Conservation (phyloP, 2,329 filamentous ascomycete species). For the Trichoderma sp. region DNA sequence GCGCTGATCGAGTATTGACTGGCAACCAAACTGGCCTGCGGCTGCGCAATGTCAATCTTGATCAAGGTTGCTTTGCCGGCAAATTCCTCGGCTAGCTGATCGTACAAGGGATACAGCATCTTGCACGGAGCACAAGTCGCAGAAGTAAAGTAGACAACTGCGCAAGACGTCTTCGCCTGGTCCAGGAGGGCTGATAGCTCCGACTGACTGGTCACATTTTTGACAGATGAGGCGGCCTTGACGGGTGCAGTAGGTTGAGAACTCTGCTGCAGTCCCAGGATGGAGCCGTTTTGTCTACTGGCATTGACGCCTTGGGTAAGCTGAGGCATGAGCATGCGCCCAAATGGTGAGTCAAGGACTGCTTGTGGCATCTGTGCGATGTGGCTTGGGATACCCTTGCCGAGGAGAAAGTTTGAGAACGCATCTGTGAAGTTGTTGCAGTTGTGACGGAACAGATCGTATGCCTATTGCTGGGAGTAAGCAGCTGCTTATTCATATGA, state of each 20-base stretch:
- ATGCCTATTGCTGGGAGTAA: slow-evolving; percentile 55
- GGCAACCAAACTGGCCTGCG: slow-evolving; percentile 61
- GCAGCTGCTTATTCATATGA: no score
- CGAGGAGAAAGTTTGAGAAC: slow-evolving; percentile 83
- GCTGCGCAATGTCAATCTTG: slow-evolving; percentile 75
- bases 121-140: slow-evolving; percentile 84
- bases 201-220: slow-evolving; percentile 51
- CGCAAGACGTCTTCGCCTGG: slow-evolving; percentile 65
- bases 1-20: slow-evolving; percentile 66
- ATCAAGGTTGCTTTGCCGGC: slow-evolving; percentile 68
- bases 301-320: slow-evolving; percentile 51
- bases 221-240: slow-evolving; percentile 44
- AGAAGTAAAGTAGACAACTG: slow-evolving; percentile 89
- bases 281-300: slow-evolving; percentile 50
- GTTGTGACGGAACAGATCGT: slow-evolving; percentile 87
- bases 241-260: slow-evolving; percentile 26
- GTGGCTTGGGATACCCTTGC: slow-evolving; percentile 81
- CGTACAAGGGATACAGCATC: slow-evolving; percentile 75
- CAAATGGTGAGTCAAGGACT: slow-evolving; percentile 82
- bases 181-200: slow-evolving; percentile 40
- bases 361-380: slow-evolving; percentile 82
- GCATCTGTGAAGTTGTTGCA: slow-evolving; percentile 98
- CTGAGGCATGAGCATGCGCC: slow-evolving; percentile 81
- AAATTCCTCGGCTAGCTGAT: slow-evolving; percentile 73
- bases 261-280: slow-evolving; percentile 51